Evolutionary conservation across 306 rosid genomes (phyloP).

Genomic region (Canavalia gladiata): DNA sequence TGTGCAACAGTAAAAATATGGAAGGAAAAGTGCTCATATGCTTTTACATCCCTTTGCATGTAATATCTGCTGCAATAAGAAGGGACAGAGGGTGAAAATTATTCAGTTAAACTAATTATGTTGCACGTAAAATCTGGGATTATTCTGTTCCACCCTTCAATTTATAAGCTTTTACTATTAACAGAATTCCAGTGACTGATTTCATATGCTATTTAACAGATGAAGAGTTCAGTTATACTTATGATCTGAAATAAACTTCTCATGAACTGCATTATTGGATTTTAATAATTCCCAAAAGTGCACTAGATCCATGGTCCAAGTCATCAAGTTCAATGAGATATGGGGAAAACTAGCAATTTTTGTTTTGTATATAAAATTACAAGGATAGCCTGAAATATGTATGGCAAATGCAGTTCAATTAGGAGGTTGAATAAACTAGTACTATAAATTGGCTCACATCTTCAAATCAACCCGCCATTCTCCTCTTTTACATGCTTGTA

Average conservation of each 20-base stretch:
- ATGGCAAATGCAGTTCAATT: slow-evolving; percentile 1
- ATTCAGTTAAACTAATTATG: not conserved
- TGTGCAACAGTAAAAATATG: not conserved
- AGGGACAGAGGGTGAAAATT: not conserved
- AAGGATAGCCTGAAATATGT: not conserved
- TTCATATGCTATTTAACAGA: slow-evolving; percentile 21
- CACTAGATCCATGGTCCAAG: not conserved
- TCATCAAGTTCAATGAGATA: not conserved
- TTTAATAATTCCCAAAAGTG: not conserved
- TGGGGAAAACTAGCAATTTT: not conserved
- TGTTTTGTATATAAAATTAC: not conserved
- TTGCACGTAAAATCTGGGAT: not conserved
- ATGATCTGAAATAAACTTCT: not conserved
- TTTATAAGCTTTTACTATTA: not conserved
- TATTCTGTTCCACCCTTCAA: not conserved
- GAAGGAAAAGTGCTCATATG: not conserved
- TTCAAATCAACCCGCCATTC: slow-evolving; percentile 8
- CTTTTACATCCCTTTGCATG: not conserved
- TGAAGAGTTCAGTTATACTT: slow-evolving; percentile 14
- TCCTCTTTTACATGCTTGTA: not conserved
- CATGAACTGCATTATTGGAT: not conserved
- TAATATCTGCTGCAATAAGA: not conserved
- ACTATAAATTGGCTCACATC: slow-evolving; percentile 19
- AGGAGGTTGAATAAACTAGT: not conserved
- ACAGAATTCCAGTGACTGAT: not conserved